Base-by-base conservation (phyloP, 305 asterid genomes). In the Fraxinus sp. region DNA sequence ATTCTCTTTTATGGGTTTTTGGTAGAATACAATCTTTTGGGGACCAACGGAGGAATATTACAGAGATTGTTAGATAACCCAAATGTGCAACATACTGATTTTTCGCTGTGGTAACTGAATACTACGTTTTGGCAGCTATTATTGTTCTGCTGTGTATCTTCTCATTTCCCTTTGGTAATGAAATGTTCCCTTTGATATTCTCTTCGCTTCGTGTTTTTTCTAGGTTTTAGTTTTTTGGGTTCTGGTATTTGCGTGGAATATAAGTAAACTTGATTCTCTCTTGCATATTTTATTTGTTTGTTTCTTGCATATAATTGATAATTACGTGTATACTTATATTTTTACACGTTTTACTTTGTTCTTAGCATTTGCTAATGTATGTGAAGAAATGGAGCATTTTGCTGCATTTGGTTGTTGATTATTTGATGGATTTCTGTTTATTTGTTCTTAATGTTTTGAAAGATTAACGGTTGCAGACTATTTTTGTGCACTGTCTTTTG, bases 191-290 rank as follows among this genome's bases (percentile, higher is more conserved):
- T 70, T 73, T 70, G 80, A 79, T 83, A 49, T 52, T 77, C 73
- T 70, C 3, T 78, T 11, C 66, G 68, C 70, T 20, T 77, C 66
- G 64, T 35, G 30, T 77, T 16, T 20, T 57, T 79, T 7, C 41
- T 71, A 30, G 39, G 20, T 30, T 79, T 33, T 73, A 6, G n/a
- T 70, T 30, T 22, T 75, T 77, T 79, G 85, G 77, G 41, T 77
- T 79, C 73, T 77, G 28, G 18, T 37, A 5, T 80, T 87, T 83
- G 92, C 93, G 90, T 41, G 49, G 49, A 87, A 87, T 88, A 81
- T 86, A 86, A 88, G 93, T 86, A 16, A 87, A 74, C 64, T 39
- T 73, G 57, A 62, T 85, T 89, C 84, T 83, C 84, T 70, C 9
- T 30, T 71, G 22, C 18, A 11, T 71, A 5, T 71, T 71, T 30